These are phyloP conservation scores for Syncephalis fuscata DNA, from an alignment of 371 early-diverging fungal species.

Conservation along the genomic window DNA sequence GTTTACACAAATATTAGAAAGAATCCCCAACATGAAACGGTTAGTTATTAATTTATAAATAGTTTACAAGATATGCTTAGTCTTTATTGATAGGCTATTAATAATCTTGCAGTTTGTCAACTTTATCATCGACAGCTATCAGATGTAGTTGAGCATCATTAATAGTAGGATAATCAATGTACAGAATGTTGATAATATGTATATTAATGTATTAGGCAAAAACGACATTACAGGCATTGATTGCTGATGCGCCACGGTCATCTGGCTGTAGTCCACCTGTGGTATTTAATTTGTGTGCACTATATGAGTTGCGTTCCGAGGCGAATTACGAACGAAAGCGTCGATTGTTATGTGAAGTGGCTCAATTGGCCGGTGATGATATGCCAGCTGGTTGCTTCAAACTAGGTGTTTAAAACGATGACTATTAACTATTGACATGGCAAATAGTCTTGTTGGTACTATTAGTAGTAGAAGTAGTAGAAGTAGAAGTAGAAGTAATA, in stretches of 20 bases:
- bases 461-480: too few relatives aligned
- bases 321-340: conserved; percentile 25
- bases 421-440: neutral
- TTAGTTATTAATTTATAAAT: conserved; percentile 5
- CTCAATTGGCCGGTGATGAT: conserved; percentile 38
- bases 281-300: conserved; percentile 34
- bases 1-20: conserved; percentile 21
- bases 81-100: conserved; percentile 13
- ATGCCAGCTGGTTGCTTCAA: conserved; percentile 12
- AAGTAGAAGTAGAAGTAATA: too few relatives aligned
- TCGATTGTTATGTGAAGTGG: conserved; percentile 26
- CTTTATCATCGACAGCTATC: conserved; percentile 14
- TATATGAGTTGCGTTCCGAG: conserved; percentile 36
- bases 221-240: conserved; percentile 10
- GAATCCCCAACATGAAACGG: conserved; percentile 29
- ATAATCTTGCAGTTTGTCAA: conserved; percentile 35
- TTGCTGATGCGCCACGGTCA: conserved; percentile 16
- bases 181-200: neutral
- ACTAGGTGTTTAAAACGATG: neutral
- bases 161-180: too few relatives aligned
- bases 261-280: conserved; percentile 33
- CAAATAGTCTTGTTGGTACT: too few relatives aligned
- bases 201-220: conserved; percentile 3
- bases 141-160: neutral
- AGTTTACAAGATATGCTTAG: neutral